Conservation (phyloP, 306 rosid species). For the Cucurbita moschata region DNA sequence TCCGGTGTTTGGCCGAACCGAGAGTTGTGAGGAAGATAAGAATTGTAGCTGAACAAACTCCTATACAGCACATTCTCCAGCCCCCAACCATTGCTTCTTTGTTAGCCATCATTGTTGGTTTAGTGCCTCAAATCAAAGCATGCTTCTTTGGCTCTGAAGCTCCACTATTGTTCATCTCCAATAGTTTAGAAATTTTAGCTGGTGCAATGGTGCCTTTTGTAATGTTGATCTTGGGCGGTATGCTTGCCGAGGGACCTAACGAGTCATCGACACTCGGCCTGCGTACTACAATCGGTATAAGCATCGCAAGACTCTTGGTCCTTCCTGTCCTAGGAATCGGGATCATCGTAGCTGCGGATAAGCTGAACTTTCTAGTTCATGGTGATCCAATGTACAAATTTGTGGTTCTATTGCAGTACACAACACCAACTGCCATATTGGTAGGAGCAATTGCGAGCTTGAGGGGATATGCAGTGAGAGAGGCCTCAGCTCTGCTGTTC, state of each 20-base stretch:
- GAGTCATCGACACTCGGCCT: slow-evolving; percentile 50
- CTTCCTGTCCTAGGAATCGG: slow-evolving; percentile 74
- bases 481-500: slow-evolving; percentile 77
- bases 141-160: slow-evolving; percentile 44
- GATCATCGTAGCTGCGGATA: slow-evolving; percentile 33
- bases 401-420: slow-evolving; percentile 67
- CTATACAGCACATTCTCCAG: slow-evolving; percentile 61
- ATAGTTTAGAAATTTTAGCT: slow-evolving; percentile 51
- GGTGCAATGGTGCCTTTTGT: slow-evolving; percentile 79
- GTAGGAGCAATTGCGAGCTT: slow-evolving; percentile 81
- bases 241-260: slow-evolving; percentile 85
- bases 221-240: slow-evolving; percentile 80
- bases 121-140: slow-evolving; percentile 46
- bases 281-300: slow-evolving; percentile 58
- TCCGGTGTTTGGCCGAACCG: slow-evolving; percentile 72
- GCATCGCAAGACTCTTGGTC: slow-evolving; percentile 67
- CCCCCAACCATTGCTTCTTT: slow-evolving; percentile 76
- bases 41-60: slow-evolving; percentile 63
- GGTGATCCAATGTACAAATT: slow-evolving; percentile 52
- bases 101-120: slow-evolving; percentile 55
- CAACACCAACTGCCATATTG: slow-evolving; percentile 80
- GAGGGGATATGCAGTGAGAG: slow-evolving; percentile 71
- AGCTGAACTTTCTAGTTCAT: slow-evolving; percentile 29
- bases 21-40: slow-evolving; percentile 58
- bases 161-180: slow-evolving; percentile 42